phyloP scores from a whole-genome alignment of 441 rosid species.

The Pelargonium australe region DNA sequence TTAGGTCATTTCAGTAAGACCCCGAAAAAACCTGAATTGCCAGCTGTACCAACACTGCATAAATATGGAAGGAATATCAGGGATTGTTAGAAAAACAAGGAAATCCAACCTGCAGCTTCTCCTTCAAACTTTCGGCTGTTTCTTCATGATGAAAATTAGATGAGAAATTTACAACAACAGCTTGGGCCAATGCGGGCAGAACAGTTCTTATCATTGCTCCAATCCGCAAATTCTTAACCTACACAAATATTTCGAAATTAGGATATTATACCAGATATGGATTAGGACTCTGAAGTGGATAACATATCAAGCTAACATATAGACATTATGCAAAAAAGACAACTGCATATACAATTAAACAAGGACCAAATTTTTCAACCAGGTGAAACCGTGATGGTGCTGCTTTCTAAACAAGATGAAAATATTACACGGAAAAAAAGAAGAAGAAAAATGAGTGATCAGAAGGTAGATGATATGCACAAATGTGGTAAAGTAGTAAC shows the following conservation, averaged over 20 bases:
- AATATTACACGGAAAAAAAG: neutral
- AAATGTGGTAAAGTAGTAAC: neutral
- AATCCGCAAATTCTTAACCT: constrained; percentile 82
- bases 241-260: neutral
- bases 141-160: constrained; percentile 28
- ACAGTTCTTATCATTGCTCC: constrained; percentile 90
- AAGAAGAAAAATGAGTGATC: neutral
- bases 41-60: no score
- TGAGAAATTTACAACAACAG: constrained; percentile 57
- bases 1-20: no score
- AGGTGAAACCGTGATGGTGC: neutral
- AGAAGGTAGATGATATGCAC: neutral
- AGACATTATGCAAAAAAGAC: neutral
- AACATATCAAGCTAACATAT: neutral
- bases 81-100: neutral
- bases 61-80: neutral
- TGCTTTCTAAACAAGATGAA: neutral
- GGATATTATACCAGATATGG: neutral
- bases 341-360: neutral
- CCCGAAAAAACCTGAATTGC: no score
- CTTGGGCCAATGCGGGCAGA: constrained; percentile 82
- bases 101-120: constrained; percentile 60
- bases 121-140: constrained; percentile 37
- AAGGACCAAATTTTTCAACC: neutral
- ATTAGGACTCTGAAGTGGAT: neutral